phyloP scores from a whole-genome alignment of 805 yeast genomes.

The Saccharomycopsis javanensis region DNA sequence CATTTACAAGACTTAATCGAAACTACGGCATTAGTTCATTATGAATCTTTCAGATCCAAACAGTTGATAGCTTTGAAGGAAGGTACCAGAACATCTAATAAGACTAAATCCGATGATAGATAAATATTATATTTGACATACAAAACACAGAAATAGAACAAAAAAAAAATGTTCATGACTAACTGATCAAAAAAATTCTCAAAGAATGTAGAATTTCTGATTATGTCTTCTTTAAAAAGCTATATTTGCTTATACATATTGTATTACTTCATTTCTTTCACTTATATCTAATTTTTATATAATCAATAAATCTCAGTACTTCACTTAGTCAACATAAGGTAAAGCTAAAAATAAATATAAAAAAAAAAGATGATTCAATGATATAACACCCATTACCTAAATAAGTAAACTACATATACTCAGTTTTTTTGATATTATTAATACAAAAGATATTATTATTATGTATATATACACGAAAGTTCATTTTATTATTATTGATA shows the following conservation, averaged over 20 bases:
- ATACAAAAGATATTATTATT: background rate
- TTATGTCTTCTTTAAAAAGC: background rate
- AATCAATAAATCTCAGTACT: background rate
- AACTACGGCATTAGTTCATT: conserved; percentile 77
- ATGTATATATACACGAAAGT: background rate
- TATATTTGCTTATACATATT: background rate
- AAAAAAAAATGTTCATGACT: background rate
- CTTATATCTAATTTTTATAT: background rate
- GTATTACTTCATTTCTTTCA: background rate
- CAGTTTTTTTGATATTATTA: background rate
- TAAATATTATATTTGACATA: background rate
- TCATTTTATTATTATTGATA: background rate
- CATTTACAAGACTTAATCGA: conserved; percentile 95
- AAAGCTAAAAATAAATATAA: background rate
- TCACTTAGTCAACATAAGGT: background rate
- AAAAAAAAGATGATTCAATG: no score
- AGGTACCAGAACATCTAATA: conserved; percentile 41
- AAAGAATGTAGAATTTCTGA: background rate
- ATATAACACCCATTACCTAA: no score
- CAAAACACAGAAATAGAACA: background rate
- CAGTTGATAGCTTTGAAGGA: conserved; percentile 92
- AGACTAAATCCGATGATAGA: conserved; percentile 14
- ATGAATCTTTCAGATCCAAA: conserved; percentile 87
- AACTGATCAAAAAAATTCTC: background rate
- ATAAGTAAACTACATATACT: background rate